Conservation (phyloP, 75 land plant genomes). For the Pinus albicaulis region DNA sequence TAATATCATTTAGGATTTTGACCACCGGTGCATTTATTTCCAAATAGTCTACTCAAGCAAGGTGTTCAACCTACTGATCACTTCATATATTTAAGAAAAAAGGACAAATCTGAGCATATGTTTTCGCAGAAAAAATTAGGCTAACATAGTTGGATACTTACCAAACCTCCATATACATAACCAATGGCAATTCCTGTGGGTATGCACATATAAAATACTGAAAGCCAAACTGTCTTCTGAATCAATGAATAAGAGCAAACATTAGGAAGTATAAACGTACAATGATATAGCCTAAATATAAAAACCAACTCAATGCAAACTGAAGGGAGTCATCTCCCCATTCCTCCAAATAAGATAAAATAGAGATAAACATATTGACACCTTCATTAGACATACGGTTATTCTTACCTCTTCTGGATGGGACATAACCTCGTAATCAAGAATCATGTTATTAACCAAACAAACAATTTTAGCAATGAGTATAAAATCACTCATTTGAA, state of each 20-base stretch:
- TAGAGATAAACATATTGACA: not conserved
- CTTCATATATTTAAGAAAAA: not conserved
- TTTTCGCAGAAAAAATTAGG: not conserved
- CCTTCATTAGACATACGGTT: not conserved
- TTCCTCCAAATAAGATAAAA: not conserved
- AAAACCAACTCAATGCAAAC: not conserved
- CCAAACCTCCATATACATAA: slow-evolving; percentile 96
- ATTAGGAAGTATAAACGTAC: slow-evolving; percentile 6
- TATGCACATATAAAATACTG: slow-evolving; percentile 97
- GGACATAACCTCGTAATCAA: not conserved
- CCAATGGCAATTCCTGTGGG: slow-evolving; percentile 95
- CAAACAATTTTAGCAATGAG: not conserved
- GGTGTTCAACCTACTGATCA: too few species aligned
- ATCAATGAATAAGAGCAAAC: not conserved
- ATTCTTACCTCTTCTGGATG: too few species aligned
- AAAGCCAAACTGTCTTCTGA: slow-evolving; percentile 97
- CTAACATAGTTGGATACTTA: slow-evolving; percentile 25
- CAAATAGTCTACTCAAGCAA: too few species aligned
- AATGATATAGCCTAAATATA: not conserved
- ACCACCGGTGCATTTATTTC: too few species aligned
- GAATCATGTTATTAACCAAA: not conserved
- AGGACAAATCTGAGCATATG: not conserved
- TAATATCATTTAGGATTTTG: too few species aligned
- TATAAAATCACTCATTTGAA: not conserved
- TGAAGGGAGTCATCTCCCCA: not conserved